phyloP scores from a whole-genome alignment of 768 basidiomycete genomes.

The Mycena belliarum region DNA sequence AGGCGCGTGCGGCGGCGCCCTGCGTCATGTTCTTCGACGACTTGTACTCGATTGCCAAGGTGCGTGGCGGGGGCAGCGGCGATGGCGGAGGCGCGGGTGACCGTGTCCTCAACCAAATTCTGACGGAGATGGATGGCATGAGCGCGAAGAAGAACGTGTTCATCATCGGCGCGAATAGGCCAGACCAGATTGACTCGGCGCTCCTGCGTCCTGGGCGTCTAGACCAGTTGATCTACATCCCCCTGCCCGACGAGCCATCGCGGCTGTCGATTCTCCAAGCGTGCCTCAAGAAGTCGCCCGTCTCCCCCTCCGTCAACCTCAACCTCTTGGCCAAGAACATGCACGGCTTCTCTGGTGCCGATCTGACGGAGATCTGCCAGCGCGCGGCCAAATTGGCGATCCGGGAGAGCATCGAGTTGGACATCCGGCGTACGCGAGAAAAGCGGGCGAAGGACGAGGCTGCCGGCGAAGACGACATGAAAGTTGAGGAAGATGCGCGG shows the following conservation, averaged over 20 bases:
- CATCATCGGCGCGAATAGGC: constrained; percentile 95
- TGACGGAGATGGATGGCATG: constrained; percentile 99
- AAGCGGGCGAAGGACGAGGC: constrained; percentile 80
- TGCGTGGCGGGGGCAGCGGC: constrained; percentile 83
- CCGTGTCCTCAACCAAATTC: constrained; percentile 94
- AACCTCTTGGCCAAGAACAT: constrained; percentile 86
- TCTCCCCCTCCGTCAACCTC: constrained; percentile 84
- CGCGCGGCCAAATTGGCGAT: constrained; percentile 96
- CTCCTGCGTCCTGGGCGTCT: constrained; percentile 96
- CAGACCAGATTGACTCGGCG: constrained; percentile 93
- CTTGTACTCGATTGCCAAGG: constrained; percentile 97
- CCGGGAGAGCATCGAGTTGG: constrained; percentile 89
- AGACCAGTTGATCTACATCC: constrained; percentile 99
- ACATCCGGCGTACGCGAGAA: constrained; percentile 78
- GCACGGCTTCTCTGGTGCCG: constrained; percentile 96
- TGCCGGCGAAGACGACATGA: constrained; percentile 62
- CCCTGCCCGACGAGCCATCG: constrained; percentile 91
- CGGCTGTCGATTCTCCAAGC: constrained; percentile 91
- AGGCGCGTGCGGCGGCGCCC: constrained; percentile 98
- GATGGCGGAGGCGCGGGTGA: constrained; percentile 97
- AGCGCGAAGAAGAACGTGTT: constrained; percentile 99
- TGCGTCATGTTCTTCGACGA: constrained; percentile 99
- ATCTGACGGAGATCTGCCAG: constrained; percentile 99
- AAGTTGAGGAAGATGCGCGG: constrained; percentile 67
- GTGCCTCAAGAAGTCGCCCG: constrained; percentile 87